Evolutionary conservation across 495 filamentous ascomycete species (phyloP), one percentile per base, ranked within the genome.

Genomic region (Podospora anserina): DNA sequence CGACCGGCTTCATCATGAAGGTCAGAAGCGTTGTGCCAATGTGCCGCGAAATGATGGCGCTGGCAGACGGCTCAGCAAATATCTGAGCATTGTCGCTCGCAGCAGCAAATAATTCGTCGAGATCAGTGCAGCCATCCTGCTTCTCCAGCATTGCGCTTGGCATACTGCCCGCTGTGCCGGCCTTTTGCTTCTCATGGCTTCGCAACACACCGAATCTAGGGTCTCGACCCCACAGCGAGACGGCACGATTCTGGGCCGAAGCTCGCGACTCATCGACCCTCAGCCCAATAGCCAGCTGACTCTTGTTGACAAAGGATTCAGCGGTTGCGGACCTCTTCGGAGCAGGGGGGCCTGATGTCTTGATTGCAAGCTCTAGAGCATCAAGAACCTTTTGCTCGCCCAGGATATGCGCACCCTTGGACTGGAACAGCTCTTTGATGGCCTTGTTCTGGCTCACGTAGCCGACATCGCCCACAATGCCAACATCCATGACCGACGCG

Each of bases 381-480:
- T 57, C 54, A 18, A 57, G 16, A 5, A 57, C 18, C 15, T 57
- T 0, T 23, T 18, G 54, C 54, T 57, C 54, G 18, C 18, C 3
- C 5, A 57, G 16, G 20, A 18, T 23, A 23, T 57, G 54, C 18
- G 54, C 54, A 5, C 54, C 20, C 18, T n/a, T 18, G 54, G 54
- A 18, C 54, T 57, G 16, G 7, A 57, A n/a, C 1, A 18, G 16
- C 54, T 57, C 20, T 23, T n/a, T 18, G 54, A 57, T 3, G 18
- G 54, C 20, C 54, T 57, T 23, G 54, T 57, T 23, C 18, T 57
- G 16, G 54, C 18, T n/a, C 54, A 57, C 54, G 54, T 76, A 76
- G 13, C 72, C 74, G 5, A 72, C 69, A 20, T 67, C 74, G 0
- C 66, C 66, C 1, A 76, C 72, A 18, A 61, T 71, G 49, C 71